Percentiles rank a stretch among this genome's conserved stretches.
phyloP scores from a whole-genome alignment of 2,329 filamentous ascomycete genomes.

The Ophiosphaerella narmari region DNA sequence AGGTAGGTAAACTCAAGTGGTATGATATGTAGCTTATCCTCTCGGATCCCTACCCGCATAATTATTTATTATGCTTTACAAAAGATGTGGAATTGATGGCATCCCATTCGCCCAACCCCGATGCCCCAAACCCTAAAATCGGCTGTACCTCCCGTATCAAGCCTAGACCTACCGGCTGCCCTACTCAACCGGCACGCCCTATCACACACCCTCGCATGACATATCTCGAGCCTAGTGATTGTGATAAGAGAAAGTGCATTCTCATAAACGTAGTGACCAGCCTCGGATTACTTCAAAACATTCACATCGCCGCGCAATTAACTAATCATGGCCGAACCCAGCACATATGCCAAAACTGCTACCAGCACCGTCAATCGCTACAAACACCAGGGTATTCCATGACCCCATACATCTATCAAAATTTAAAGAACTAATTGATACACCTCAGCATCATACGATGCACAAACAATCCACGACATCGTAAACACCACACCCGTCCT shows the following conservation, averaged over 20 bases:
- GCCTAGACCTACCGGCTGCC: not conserved
- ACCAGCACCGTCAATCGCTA: conserved; percentile 66
- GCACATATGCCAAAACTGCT: conserved; percentile 14
- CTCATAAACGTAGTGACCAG: not conserved
- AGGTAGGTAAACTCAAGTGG: no score
- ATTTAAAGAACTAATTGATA: not conserved
- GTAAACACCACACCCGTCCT: conserved; percentile 75
- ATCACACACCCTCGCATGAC: not conserved
- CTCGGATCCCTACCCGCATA: no score
- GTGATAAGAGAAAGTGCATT: not conserved
- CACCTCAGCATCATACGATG: conserved; percentile 60
- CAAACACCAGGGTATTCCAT: conserved; percentile 61
- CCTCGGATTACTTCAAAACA: not conserved
- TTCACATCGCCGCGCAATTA: not conserved
- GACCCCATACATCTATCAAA: not conserved
- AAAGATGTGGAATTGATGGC: not conserved
- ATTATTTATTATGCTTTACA: no score
- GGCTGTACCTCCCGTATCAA: conserved; percentile 3
- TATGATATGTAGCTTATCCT: no score
- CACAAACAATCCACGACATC: conserved; percentile 73
- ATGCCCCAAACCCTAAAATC: not conserved
- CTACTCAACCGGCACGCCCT: not conserved
- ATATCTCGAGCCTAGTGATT: not conserved
- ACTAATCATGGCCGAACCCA: conserved; percentile 7
- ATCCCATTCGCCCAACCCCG: not conserved